Percentiles rank a stretch among this genome's conserved stretches.
These are phyloP conservation scores for Globisporangium carolinianum DNA, from an alignment of 352 stramenopile species.

Conservation along the genomic window DNA sequence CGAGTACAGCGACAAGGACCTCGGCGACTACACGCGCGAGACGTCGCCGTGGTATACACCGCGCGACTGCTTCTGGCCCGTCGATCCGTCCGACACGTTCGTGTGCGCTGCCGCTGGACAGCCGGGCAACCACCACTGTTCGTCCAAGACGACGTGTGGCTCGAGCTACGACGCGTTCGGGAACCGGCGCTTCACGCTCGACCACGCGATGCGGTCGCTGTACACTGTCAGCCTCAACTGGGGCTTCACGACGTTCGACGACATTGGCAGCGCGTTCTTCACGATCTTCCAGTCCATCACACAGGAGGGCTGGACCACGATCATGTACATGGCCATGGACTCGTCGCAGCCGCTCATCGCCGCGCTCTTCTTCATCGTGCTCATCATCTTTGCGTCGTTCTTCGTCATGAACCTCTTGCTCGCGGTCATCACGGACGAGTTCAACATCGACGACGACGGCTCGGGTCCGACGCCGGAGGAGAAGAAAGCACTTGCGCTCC, in stretches of 20 bases:
- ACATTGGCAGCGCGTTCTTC: conserved; percentile 84
- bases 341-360: conserved; percentile 48
- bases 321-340: conserved; percentile 89
- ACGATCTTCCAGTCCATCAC: conserved; percentile 94
- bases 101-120: conserved; percentile 53
- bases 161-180: conserved; percentile 66
- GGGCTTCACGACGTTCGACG: conserved; percentile 93
- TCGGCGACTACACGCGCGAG: conserved; percentile 41
- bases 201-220: conserved; percentile 36
- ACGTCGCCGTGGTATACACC: conserved; percentile 56
- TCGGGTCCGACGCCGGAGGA: conserved; percentile 18
- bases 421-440: conserved; percentile 89
- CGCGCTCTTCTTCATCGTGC: conserved; percentile 82
- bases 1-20: conserved; percentile 41
- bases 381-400: conserved; percentile 90
- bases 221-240: conserved; percentile 72
- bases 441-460: conserved; percentile 60
- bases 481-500: conserved; percentile 28
- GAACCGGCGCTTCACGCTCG: conserved; percentile 51
- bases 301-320: conserved; percentile 89
- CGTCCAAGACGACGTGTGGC: conserved; percentile 32
- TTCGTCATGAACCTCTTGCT: conserved; percentile 93
- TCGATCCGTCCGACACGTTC: conserved; percentile 71
- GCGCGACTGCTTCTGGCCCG: conserved; percentile 90
- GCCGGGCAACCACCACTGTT: conserved; percentile 49